These are phyloP conservation scores for Fomitiporia mediterranea DNA, from an alignment of 1,284 basidiomycete species.

Conservation along the genomic window DNA sequence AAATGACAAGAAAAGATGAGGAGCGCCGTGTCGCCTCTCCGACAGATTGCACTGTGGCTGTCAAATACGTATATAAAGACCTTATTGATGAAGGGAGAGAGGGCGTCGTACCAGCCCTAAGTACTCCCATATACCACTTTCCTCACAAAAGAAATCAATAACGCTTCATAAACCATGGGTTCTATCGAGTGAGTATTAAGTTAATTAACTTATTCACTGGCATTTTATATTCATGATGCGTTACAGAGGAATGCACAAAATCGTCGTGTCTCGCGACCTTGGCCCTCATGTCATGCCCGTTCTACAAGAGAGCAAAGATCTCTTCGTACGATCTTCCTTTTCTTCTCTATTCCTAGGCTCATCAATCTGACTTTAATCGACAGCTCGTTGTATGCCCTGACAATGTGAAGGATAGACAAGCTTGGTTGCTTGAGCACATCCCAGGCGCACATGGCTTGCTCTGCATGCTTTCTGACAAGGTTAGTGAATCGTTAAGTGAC, in stretches of 20 bases:
- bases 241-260: constrained; percentile 36
- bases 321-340: constrained; percentile 44
- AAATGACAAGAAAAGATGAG: background rate
- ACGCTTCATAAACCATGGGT: constrained; percentile 1
- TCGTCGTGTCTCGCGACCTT: constrained; percentile 66
- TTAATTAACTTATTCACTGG: background rate
- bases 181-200: constrained; percentile 15
- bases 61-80: constrained; percentile 1
- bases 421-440: constrained; percentile 79
- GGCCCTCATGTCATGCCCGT: constrained; percentile 70
- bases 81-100: background rate
- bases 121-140: background rate
- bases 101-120: background rate
- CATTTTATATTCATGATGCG: background rate
- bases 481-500: constrained; percentile 25
- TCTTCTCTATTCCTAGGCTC: background rate
- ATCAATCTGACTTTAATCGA: background rate
- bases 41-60: background rate
- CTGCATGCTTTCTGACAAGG: constrained; percentile 71
- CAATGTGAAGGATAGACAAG: constrained; percentile 56
- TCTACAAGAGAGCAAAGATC: constrained; percentile 44
- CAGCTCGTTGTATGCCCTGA: constrained; percentile 72
- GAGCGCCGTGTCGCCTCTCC: constrained; percentile 9
- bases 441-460: constrained; percentile 61
- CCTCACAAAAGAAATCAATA: background rate